Percentiles rank a stretch among this genome's conserved stretches.
Evolutionary conservation across 1,284 basidiomycete species (phyloP).

Genomic region (Fomitopsis schrenkii): DNA sequence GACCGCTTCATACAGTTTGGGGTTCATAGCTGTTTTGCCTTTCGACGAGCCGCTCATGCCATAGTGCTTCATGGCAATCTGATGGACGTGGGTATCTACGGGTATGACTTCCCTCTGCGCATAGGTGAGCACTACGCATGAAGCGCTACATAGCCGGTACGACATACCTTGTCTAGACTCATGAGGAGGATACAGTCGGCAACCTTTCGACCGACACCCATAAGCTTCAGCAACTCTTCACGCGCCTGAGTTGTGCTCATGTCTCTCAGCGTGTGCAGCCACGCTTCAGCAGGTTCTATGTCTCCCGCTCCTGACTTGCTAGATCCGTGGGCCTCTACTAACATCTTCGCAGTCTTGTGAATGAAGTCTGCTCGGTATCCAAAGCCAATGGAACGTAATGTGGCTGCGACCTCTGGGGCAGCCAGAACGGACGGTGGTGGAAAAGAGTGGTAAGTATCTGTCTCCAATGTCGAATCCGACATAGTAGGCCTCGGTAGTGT

Average conservation of each 20-base stretch:
- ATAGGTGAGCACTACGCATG: neutral
- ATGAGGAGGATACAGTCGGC: conserved; percentile 95
- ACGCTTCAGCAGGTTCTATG: conserved; percentile 50
- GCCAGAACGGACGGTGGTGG: conserved; percentile 75
- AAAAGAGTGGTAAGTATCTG: conserved; percentile 74
- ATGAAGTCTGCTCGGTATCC: conserved; percentile 95
- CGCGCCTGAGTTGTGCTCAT: conserved; percentile 59
- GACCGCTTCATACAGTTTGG: conserved; percentile 76
- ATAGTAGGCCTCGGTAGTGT: conserved; percentile 39
- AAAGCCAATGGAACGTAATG: conserved; percentile 84
- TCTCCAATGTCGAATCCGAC: neutral
- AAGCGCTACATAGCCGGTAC: too few species aligned
- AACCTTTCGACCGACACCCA: conserved; percentile 95
- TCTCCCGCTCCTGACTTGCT: conserved; percentile 14
- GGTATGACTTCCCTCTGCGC: conserved; percentile 77
- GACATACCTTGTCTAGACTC: conserved; percentile 84
- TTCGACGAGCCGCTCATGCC: conserved; percentile 52
- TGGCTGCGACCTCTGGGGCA: conserved; percentile 52
- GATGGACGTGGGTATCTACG: conserved; percentile 89
- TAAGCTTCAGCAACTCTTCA: conserved; percentile 71
- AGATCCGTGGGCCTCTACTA: conserved; percentile 54
- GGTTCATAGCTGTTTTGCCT: conserved; percentile 59
- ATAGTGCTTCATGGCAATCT: conserved; percentile 85
- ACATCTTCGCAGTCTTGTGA: conserved; percentile 76
- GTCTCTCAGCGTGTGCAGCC: conserved; percentile 56